These are phyloP conservation scores for Salmacisia buchloeana DNA, from an alignment of 1,284 basidiomycete species.

Conservation along the genomic window DNA sequence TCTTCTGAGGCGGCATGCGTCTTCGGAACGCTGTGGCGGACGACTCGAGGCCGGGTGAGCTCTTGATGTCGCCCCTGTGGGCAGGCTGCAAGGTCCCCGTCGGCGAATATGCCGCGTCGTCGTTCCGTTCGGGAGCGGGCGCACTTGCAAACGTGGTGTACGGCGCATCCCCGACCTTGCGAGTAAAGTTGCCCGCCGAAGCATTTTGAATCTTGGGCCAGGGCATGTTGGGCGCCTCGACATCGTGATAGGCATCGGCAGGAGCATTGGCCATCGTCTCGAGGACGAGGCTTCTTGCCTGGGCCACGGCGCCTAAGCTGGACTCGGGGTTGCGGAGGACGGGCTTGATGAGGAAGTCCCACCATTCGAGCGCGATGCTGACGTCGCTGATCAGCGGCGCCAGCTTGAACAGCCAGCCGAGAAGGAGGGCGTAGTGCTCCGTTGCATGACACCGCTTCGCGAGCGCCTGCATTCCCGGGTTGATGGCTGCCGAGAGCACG, in stretches of 20 bases:
- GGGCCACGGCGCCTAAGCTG: slow-evolving; percentile 22
- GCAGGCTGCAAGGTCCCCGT: not conserved
- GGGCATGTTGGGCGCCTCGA: slow-evolving; percentile 19
- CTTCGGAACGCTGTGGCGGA: not conserved
- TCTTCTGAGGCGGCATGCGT: not conserved
- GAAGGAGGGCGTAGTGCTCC: slow-evolving; percentile 16
- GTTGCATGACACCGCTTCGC: not conserved
- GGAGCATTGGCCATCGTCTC: slow-evolving; percentile 32
- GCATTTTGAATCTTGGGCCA: slow-evolving; percentile 1
- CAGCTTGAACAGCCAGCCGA: slow-evolving; percentile 31
- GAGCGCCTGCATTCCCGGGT: not conserved
- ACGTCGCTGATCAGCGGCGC: slow-evolving; percentile 26
- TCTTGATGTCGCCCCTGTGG: not conserved
- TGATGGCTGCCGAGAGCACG: not conserved
- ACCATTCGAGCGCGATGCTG: slow-evolving; percentile 40
- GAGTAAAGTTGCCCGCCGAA: not conserved
- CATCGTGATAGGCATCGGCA: slow-evolving; percentile 34
- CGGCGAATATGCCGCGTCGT: slow-evolving; percentile 15
- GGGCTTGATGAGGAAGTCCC: slow-evolving; percentile 40
- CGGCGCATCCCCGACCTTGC: slow-evolving; percentile 22
- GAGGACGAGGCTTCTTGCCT: slow-evolving; percentile 35
- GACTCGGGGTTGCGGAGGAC: slow-evolving; percentile 31
- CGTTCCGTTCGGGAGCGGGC: slow-evolving; percentile 16
- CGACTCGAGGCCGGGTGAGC: not conserved
- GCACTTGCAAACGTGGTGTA: slow-evolving; percentile 26